Conservation (phyloP, 495 filamentous ascomycete genomes). For the Glonium stellatum region DNA sequence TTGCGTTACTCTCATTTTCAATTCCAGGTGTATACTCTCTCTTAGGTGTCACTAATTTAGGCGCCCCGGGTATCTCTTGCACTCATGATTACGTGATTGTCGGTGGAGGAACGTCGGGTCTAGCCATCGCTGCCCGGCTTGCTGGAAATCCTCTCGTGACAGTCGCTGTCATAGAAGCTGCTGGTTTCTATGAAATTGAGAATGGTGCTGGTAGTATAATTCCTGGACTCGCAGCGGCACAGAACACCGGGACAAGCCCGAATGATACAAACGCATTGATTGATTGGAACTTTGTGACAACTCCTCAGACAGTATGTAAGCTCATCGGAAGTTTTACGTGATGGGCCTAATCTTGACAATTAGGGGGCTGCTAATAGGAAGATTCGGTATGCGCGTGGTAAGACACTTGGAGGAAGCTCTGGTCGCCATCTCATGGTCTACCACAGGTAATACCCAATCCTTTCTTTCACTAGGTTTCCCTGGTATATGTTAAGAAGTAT, state of each 20-base stretch:
- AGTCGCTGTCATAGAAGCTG: conserved; percentile 14
- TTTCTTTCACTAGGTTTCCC: conserved; percentile 31
- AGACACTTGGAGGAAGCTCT: conserved; percentile 42
- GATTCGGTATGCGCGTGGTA: conserved; percentile 41
- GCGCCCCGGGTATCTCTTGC: no score
- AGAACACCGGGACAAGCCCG: conserved; percentile 23
- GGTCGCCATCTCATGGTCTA: conserved; percentile 50
- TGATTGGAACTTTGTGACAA: conserved; percentile 17
- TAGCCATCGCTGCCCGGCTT: conserved; percentile 5
- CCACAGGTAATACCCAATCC: conserved; percentile 27
- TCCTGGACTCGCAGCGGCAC: conserved; percentile 6
- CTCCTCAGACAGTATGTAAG: background rate
- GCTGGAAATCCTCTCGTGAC: conserved; percentile 2
- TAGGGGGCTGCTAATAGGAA: conserved; percentile 34
- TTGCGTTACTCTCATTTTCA: no score
- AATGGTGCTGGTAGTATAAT: conserved; percentile 1
- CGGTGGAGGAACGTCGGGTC: conserved; percentile 23
- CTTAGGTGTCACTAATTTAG: no score
- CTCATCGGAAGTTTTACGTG: background rate
- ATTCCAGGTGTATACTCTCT: no score
- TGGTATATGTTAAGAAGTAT: conserved; percentile 31
- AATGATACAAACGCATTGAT: conserved; percentile 12
- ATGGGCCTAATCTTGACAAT: background rate
- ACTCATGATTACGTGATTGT: conserved; percentile 26
- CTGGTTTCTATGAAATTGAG: conserved; percentile 5